These are phyloP conservation scores for Leishmania martiniquensis DNA, from an alignment of 208 protist genomes.

Conservation along the genomic window DNA sequence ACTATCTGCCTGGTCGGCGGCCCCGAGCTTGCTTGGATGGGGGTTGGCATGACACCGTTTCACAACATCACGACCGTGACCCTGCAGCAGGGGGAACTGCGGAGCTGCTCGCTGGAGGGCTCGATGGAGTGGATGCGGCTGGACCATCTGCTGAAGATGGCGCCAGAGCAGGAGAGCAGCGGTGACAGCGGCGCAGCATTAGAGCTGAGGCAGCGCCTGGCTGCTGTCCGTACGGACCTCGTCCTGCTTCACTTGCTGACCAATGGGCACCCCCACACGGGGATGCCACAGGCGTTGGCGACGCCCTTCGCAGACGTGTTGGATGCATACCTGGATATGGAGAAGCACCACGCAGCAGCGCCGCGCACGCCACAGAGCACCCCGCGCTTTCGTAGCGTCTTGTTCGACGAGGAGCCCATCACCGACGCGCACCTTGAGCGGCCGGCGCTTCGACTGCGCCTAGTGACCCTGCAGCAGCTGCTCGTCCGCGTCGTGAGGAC, in stretches of 20 bases:
- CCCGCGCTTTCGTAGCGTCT: conserved; percentile 15
- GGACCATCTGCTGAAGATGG: conserved; percentile 37
- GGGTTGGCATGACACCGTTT: conserved; percentile 64
- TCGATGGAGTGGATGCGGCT: conserved; percentile 73
- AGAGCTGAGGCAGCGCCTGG: conserved; percentile 33
- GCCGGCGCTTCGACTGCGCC: conserved; percentile 43
- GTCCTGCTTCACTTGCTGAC: conserved; percentile 68
- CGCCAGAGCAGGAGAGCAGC: neutral
- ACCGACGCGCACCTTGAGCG: conserved; percentile 5
- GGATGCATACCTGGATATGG: conserved; percentile 53
- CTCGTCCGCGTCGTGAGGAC: conserved; percentile 32
- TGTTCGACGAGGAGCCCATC: conserved; percentile 42
- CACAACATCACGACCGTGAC: conserved; percentile 70
- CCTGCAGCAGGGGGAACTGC: conserved; percentile 61
- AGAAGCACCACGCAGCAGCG: neutral
- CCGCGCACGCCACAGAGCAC: neutral
- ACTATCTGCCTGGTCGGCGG: conserved; percentile 68
- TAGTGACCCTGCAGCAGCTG: conserved; percentile 37
- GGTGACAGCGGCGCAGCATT: neutral
- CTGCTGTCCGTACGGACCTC: conserved; percentile 61
- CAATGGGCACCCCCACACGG: conserved; percentile 52
- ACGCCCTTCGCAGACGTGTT: conserved; percentile 58
- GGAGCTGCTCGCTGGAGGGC: conserved; percentile 59
- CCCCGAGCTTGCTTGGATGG: conserved; percentile 60
- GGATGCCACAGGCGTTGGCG: conserved; percentile 40